Percentiles rank a stretch among this genome's conserved stretches.
Conservation (phyloP, 345 rosid genomes). For the Citrus cavaleriei region DNA sequence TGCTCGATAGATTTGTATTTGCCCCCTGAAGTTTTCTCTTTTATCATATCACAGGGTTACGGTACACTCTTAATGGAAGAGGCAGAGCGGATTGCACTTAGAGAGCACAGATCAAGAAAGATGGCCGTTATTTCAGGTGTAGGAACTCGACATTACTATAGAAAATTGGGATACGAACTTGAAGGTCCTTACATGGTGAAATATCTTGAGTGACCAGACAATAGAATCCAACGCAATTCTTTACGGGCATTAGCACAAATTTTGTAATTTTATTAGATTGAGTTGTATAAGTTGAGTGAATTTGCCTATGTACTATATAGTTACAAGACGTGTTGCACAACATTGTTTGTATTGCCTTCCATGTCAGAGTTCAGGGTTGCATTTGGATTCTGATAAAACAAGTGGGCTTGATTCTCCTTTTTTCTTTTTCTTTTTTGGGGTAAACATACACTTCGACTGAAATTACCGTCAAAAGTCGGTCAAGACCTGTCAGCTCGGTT, state of each 20-base stretch:
- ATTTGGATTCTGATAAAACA: not conserved
- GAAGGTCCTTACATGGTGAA: conserved; percentile 99
- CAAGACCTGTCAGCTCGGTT: too few species aligned
- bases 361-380: not conserved
- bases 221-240: conserved; percentile 19
- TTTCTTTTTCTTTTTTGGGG: too few species aligned
- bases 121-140: conserved; percentile 92
- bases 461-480: too few species aligned
- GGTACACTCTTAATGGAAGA: conserved; percentile 99
- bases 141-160: conserved; percentile 93
- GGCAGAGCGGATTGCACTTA: conserved; percentile 76
- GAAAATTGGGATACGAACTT: conserved; percentile 87
- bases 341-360: not conserved
- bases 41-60: conserved; percentile 51
- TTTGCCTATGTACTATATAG: not conserved
- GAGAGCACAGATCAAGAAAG: conserved; percentile 83
- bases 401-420: not conserved
- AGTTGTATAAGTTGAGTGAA: not conserved
- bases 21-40: not conserved
- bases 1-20: not conserved
- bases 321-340: not conserved
- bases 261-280: not conserved
- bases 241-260: not conserved
- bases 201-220: conserved; percentile 40
- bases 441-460: too few species aligned